Base-by-base conservation (phyloP, 129 eudicot genomes). In the Erigeron canadensis region DNA sequence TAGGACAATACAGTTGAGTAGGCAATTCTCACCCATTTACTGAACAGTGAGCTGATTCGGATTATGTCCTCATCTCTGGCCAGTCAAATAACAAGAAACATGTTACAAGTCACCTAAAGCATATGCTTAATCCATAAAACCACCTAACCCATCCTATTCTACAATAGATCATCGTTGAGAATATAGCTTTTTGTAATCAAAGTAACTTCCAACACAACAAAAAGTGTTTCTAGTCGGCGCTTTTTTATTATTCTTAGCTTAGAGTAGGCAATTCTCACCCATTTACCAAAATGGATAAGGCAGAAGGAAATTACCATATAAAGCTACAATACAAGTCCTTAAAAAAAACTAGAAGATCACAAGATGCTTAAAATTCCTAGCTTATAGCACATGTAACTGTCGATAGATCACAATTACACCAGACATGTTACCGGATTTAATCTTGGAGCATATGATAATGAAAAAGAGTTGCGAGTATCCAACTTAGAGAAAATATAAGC, bases 11-110 rank as follows among this genome's bases (percentile, higher is more conserved):
- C n/a, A n/a, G n/a, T n/a, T n/a, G n/a, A 41, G 22, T 15, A 23
- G 72, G 17, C 39, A 19, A 62, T 11, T 38, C 17, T 53, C 39
- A 69, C 74, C 62, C 62, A 38, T 13, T 70, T 18, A 40, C 23
- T 8, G n/a, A 63, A 2, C n/a, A 38, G 38, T 8, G 2, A 16
- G 46, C 3, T 28, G 34, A 28, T 28, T 56, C 62, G 4, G 16
- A 48, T 10, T 48, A 48, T 47, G 34, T 28, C 34, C 34, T 0
- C 54, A 11, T 58, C 63, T 23, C 12, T 10, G 5, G 28, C 0
- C 4, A 40, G 65, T 28, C 17, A 28, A 23, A 58, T 21, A 59
- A 12, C 12, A 4, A 5, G 39, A 16, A 4, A 28, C 65, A 12
- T 8, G 18, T 59, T 0, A 2, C 23, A 59, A 23, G 43, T 5